Evolutionary conservation across 1,139 yeast species (phyloP).

Genomic region (Pichiaceae sp.): DNA sequence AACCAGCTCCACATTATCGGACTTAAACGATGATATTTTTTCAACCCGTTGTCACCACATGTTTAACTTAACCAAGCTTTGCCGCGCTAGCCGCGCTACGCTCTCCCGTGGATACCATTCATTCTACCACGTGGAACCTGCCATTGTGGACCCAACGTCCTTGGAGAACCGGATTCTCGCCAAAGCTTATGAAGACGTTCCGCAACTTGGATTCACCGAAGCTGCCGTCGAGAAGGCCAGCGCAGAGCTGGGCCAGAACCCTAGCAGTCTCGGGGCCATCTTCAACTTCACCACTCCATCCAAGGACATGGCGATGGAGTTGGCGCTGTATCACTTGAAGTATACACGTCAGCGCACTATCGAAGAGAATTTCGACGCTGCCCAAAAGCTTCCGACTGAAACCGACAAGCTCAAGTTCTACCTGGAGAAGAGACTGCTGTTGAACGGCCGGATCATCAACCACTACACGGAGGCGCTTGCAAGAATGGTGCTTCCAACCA

Average conservation of each 20-base stretch:
- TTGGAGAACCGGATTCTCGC: conserved; percentile 30
- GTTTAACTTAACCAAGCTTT: too few relatives aligned
- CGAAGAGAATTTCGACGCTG: conserved; percentile 21
- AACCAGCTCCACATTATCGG: conserved; percentile 1
- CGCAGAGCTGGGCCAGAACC: conserved; percentile 44
- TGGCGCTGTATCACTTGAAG: conserved; percentile 58
- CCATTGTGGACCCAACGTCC: conserved; percentile 15
- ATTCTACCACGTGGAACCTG: conserved; percentile 19
- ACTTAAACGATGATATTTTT: not conserved
- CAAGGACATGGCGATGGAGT: conserved; percentile 34
- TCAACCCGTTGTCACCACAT: not conserved
- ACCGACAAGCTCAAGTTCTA: conserved; percentile 34
- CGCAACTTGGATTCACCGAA: conserved; percentile 59
- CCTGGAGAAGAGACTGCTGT: conserved; percentile 51
- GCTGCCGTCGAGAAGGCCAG: conserved; percentile 55
- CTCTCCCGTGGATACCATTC: conserved; percentile 20
- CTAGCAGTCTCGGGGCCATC: conserved; percentile 59
- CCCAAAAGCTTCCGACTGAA: conserved; percentile 22
- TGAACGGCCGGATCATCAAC: conserved; percentile 47
- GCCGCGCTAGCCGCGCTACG: too few relatives aligned
- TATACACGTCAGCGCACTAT: conserved; percentile 41
- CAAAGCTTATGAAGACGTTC: conserved; percentile 47
- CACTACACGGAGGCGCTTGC: conserved; percentile 43
- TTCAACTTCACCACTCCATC: conserved; percentile 37
- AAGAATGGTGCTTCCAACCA: conserved; percentile 46